Evolutionary conservation across 1,139 yeast genomes (phyloP).

Genomic region (Sugiyamaella neomexicana): DNA sequence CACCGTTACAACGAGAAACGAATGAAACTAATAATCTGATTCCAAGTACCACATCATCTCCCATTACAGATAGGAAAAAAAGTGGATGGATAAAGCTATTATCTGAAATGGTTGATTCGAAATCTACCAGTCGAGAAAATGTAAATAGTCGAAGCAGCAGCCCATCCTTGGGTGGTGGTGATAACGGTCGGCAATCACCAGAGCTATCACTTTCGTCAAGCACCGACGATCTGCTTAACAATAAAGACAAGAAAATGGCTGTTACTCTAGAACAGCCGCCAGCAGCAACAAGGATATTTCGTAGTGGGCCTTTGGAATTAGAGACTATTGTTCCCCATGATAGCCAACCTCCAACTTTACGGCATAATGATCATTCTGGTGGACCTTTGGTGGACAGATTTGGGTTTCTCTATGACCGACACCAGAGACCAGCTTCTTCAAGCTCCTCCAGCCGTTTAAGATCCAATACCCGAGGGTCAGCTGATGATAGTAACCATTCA

Average conservation of each 20-base stretch:
- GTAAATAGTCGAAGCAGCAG: background rate
- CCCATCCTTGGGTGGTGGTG: background rate
- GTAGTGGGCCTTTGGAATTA: conserved; percentile 49
- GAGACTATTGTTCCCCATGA: conserved; percentile 44
- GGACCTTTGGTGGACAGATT: conserved; percentile 47
- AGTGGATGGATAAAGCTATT: conserved; percentile 8
- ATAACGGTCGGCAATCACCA: background rate
- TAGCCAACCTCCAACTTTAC: conserved; percentile 42
- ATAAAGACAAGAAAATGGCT: background rate
- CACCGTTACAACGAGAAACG: conserved; percentile 4
- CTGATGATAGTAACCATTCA: conserved; percentile 1
- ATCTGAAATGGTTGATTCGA: conserved; percentile 6
- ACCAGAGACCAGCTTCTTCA: conserved; percentile 6
- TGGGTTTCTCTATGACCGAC: conserved; percentile 47
- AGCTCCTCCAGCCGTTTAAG: background rate
- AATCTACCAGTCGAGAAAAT: background rate
- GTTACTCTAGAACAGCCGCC: background rate
- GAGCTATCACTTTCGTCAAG: background rate
- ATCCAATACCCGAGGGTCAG: background rate
- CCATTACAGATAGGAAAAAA: conserved; percentile 2
- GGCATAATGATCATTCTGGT: conserved; percentile 32
- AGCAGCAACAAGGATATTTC: conserved; percentile 14
- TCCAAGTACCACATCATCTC: background rate
- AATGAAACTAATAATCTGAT: background rate
- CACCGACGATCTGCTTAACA: background rate